phyloP scores from a whole-genome alignment of 306 rosid species.

The Castanea sativa region DNA sequence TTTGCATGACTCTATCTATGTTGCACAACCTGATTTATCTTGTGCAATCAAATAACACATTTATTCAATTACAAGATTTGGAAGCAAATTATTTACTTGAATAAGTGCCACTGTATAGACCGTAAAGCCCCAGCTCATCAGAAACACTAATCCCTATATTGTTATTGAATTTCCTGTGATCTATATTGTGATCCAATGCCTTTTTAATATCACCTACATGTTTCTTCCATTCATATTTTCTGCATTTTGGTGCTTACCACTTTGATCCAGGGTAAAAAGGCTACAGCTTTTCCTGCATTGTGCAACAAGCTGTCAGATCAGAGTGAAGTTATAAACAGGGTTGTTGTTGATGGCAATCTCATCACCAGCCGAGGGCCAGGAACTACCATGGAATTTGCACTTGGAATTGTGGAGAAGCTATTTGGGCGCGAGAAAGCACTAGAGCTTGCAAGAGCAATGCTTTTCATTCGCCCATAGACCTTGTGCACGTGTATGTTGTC shows the following conservation, averaged over 20 bases:
- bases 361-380: constrained; percentile 93
- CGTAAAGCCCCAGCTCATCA: not conserved
- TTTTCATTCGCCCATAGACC: constrained; percentile 40
- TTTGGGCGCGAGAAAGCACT: constrained; percentile 56
- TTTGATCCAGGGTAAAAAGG: constrained; percentile 62
- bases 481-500: not conserved
- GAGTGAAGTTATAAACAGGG: constrained; percentile 73
- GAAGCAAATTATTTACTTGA: not conserved
- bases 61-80: not conserved
- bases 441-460: constrained; percentile 52
- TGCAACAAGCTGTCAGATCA: constrained; percentile 67
- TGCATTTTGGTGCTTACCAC: constrained; percentile 3
- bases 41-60: not conserved
- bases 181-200: not conserved
- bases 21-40: too few species aligned
- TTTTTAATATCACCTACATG: not conserved
- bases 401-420: constrained; percentile 80
- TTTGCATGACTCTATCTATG: too few species aligned
- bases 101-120: not conserved
- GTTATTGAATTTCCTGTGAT: not conserved
- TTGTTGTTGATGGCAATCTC: constrained; percentile 78
- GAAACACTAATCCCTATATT: not conserved
- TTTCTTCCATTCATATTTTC: not conserved
- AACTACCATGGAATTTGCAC: constrained; percentile 70
- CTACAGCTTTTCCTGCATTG: constrained; percentile 78